Percentiles rank a stretch among this genome's conserved stretches.
These are phyloP conservation scores for Chlamydomonas reinhardtii DNA, from an alignment of 163 green algal species.

Conservation along the genomic window DNA sequence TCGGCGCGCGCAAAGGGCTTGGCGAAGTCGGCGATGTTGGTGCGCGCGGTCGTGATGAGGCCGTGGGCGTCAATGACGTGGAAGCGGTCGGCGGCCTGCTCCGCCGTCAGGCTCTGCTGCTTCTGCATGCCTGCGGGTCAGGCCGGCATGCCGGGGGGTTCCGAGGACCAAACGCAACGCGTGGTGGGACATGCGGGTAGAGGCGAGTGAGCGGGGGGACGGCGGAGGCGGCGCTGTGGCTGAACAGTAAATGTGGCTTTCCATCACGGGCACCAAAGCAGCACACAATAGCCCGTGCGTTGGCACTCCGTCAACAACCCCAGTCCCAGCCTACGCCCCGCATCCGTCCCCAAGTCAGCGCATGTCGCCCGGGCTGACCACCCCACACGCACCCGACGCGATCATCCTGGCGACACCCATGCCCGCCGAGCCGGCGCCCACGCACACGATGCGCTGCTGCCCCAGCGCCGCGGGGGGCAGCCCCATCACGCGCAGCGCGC, in stretches of 20 bases:
- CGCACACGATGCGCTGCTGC: conserved; percentile 83
- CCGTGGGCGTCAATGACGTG: conserved; percentile 81
- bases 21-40: conserved; percentile 61
- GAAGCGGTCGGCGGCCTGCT: conserved; percentile 80
- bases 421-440: conserved; percentile 88
- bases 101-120: conserved; percentile 72
- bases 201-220: no score
- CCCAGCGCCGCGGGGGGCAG: conserved; percentile 64
- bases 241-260: no score
- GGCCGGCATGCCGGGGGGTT: no score
- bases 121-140: conserved; percentile 74
- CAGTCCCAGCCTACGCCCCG: no score
- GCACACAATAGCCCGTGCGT: no score
- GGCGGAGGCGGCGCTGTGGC: no score
- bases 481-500: conserved; percentile 76
- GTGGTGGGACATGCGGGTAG: no score
- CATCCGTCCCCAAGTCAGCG: no score
- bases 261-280: no score
- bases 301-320: no score
- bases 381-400: conserved; percentile 52
- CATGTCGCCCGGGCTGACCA: no score
- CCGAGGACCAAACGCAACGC: no score
- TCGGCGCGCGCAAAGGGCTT: conserved; percentile 76
- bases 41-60: conserved; percentile 77
- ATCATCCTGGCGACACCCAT: conserved; percentile 91